Evolutionary conservation across 1,284 basidiomycete genomes (phyloP), one percentile per base, ranked within the genome.

Genomic region (Cutaneotrichosporon mucoides): DNA sequence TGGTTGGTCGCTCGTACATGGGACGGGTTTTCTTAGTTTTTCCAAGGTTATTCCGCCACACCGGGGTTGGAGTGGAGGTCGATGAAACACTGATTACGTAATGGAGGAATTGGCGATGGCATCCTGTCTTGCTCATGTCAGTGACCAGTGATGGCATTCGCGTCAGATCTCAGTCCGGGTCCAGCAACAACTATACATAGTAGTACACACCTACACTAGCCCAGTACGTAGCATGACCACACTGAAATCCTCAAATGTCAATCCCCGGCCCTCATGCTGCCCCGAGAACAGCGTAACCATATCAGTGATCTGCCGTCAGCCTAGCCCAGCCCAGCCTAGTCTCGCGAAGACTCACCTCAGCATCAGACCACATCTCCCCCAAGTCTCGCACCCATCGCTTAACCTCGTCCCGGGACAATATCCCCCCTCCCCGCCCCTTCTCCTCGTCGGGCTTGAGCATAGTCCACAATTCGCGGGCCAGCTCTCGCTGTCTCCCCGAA

Each of bases 251-350:
- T 78, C 75, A 51, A 73, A 76, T 1, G 66, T 63, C 40, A 79
- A 56, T 2, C 73, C 74, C 16, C 75, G 53, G 3, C 70, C 68
- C 46, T 77, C 76, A 53, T 76, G 73, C 55, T 76, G 71, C 4
- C 67, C 70, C 8, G 76, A 77, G 61, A 78, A 79, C 13, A 78
- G 64, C 13, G 66, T 61, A 56, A 79, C 72, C 78, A 79, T 79
- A 13, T 79, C 78, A 2, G 64, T 68, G 46, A 79, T 72, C 76
- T 79, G 56, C 4, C 15, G 34, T 45, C 45, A 54, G 56, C 33
- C 11, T 37, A 4, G 42, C 34, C 15, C 13, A 37, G 38, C 4
- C 45, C 52, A 24, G 12, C 24, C 24, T 24, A 2, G 24, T 10
- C 16, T 11, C 1, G 12, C 16, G 13, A 0, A 0, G 1, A 68